phyloP scores from a whole-genome alignment of 306 rosid species.

The Phaseolus lunatus region DNA sequence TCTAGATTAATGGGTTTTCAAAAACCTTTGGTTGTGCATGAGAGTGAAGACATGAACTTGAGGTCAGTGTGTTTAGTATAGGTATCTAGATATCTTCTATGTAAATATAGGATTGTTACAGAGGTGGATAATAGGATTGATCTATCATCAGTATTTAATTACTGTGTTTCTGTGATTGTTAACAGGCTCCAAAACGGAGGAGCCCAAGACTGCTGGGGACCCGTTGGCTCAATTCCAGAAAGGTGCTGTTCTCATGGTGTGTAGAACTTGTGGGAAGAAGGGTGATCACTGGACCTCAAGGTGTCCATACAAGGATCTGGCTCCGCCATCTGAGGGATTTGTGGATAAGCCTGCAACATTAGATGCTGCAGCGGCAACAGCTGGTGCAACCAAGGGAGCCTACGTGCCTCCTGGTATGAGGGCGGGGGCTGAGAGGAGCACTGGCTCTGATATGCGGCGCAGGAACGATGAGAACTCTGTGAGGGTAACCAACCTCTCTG shows the following conservation, averaged over 20 bases:
- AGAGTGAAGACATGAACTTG: not conserved
- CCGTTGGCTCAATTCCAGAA: constrained; percentile 60
- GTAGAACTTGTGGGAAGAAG: constrained; percentile 93
- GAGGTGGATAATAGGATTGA: constrained; percentile 7
- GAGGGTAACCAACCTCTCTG: constrained; percentile 93
- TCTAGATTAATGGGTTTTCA: not conserved
- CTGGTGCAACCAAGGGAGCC: constrained; percentile 63
- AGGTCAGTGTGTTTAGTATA: not conserved
- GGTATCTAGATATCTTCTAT: not conserved
- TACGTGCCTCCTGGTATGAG: constrained; percentile 90
- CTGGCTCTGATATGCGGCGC: constrained; percentile 87
- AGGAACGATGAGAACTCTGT: constrained; percentile 97
- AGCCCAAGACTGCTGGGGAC: constrained; percentile 70
- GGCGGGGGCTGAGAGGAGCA: constrained; percentile 73
- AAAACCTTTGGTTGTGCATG: not conserved
- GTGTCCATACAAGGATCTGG: constrained; percentile 96
- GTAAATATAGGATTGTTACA: not conserved
- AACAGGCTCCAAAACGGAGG: constrained; percentile 82
- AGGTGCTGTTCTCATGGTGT: constrained; percentile 91
- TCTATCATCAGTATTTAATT: constrained; percentile 6
- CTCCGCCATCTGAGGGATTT: constrained; percentile 61
- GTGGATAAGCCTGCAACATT: constrained; percentile 67
- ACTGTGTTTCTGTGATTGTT: not conserved
- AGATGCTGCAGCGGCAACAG: constrained; percentile 53
- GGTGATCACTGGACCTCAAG: constrained; percentile 98